These are phyloP conservation scores for Daldinia vernicosa DNA, from an alignment of 495 filamentous ascomycete species.

Conservation along the genomic window DNA sequence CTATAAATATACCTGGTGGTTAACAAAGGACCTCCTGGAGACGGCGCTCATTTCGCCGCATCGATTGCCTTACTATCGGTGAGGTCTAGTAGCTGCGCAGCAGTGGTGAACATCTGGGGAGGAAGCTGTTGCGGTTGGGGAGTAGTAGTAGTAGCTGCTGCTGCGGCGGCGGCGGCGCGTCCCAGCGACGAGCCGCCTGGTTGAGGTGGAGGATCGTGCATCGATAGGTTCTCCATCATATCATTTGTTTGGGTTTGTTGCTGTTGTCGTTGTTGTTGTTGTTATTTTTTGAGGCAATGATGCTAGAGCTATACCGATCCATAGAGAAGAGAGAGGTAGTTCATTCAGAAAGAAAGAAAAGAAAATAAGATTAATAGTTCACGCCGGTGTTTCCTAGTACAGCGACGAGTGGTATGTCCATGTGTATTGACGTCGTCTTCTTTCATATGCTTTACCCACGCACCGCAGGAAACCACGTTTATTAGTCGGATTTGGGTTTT, in stretches of 20 bases:
- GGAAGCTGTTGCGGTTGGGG: constrained; percentile 68
- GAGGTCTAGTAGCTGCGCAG: constrained; percentile 90
- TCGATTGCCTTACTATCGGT: constrained; percentile 82
- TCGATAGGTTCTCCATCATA: constrained; percentile 60
- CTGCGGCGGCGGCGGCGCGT: constrained; percentile 51
- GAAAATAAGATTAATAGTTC: not conserved
- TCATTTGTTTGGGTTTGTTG: constrained; percentile 35
- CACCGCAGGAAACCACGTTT: not conserved
- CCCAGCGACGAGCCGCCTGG: constrained; percentile 39
- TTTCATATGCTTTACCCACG: not conserved
- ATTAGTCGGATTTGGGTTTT: not conserved
- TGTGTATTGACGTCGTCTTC: not conserved
- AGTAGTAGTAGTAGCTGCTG: constrained; percentile 70
- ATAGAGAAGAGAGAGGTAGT: constrained; percentile 25
- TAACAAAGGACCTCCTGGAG: constrained; percentile 20
- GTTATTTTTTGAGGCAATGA: constrained; percentile 12
- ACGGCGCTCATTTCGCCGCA: constrained; percentile 8
- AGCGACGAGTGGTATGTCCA: not conserved
- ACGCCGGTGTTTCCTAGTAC: constrained; percentile 3
- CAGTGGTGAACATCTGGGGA: constrained; percentile 97
- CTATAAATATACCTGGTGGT: constrained; percentile 60
- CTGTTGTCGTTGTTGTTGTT: not conserved
- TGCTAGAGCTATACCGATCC: constrained; percentile 24
- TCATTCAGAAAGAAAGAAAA: too few relatives aligned
- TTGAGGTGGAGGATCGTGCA: constrained; percentile 54